Conservation (phyloP, 1,284 basidiomycete genomes). For the Garcileccinum viscosum region DNA sequence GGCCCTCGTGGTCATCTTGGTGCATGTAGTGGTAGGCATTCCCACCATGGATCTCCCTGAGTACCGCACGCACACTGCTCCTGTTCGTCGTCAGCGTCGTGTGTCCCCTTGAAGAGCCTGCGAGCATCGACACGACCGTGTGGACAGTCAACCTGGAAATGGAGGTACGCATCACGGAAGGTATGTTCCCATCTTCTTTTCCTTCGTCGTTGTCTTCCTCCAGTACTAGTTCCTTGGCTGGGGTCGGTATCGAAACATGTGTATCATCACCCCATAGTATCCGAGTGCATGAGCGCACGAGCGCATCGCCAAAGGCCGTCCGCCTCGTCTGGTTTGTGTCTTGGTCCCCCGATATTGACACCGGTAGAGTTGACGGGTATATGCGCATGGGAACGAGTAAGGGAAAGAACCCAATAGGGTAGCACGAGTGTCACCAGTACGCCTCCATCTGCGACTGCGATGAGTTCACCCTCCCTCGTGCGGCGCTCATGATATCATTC, state of each 20-base stretch:
- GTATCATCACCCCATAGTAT: conserved; percentile 56
- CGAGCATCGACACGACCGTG: conserved; percentile 71
- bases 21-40: neutral
- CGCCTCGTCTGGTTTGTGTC: neutral
- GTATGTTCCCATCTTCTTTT: conserved; percentile 9
- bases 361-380: conserved; percentile 43
- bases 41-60: conserved; percentile 49
- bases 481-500: neutral
- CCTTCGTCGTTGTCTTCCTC: neutral
- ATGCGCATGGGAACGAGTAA: conserved; percentile 62
- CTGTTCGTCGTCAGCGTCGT: conserved; percentile 84
- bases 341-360: conserved; percentile 8
- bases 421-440: conserved; percentile 74
- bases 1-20: conserved; percentile 5
- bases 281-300: conserved; percentile 55
- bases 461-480: neutral
- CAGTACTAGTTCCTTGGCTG: neutral
- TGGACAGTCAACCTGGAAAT: conserved; percentile 57
- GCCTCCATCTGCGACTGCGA: neutral
- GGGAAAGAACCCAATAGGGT: conserved; percentile 54
- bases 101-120: conserved; percentile 73
- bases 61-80: conserved; percentile 75
- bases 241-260: conserved; percentile 17
- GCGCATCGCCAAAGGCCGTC: conserved; percentile 48
- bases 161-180: conserved; percentile 45